Conservation (phyloP, 1,139 yeast species). For the Debaryomyces fabryi region DNA sequence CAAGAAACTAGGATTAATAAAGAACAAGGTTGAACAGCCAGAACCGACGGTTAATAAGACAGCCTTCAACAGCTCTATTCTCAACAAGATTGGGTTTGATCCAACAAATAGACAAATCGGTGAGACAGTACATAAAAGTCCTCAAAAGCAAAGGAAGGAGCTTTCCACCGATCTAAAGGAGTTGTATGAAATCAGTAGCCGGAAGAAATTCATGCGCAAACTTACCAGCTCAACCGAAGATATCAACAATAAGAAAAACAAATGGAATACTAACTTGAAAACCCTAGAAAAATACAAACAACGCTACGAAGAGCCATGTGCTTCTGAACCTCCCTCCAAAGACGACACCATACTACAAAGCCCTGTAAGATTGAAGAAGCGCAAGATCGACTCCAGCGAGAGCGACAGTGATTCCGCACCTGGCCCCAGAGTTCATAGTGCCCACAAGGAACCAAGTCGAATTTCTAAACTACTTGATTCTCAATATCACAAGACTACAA, state of each 20-base stretch:
- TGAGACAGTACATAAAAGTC: conserved; percentile 15
- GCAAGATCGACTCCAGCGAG: conserved; percentile 13
- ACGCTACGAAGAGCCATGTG: conserved; percentile 8
- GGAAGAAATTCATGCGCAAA: conserved; percentile 20
- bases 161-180: conserved; percentile 23
- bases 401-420: conserved; percentile 2
- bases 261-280: conserved; percentile 27
- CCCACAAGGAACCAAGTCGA: background rate
- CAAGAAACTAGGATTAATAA: conserved; percentile 25
- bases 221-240: conserved; percentile 25
- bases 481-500: background rate
- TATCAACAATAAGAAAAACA: conserved; percentile 16
- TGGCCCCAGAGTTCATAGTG: background rate
- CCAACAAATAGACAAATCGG: conserved; percentile 35
- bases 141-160: conserved; percentile 17
- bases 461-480: background rate
- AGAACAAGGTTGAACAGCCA: conserved; percentile 19
- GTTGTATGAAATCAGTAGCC: conserved; percentile 26
- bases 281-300: conserved; percentile 22
- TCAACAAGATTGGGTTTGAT: conserved; percentile 53
- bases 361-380: conserved; percentile 6
- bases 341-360: conserved; percentile 3
- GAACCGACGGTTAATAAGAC: conserved; percentile 22
- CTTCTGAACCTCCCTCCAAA: background rate
- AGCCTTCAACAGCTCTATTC: conserved; percentile 18